phyloP scores from a whole-genome alignment of 106 monocot species.

The Vanilla planifolia region DNA sequence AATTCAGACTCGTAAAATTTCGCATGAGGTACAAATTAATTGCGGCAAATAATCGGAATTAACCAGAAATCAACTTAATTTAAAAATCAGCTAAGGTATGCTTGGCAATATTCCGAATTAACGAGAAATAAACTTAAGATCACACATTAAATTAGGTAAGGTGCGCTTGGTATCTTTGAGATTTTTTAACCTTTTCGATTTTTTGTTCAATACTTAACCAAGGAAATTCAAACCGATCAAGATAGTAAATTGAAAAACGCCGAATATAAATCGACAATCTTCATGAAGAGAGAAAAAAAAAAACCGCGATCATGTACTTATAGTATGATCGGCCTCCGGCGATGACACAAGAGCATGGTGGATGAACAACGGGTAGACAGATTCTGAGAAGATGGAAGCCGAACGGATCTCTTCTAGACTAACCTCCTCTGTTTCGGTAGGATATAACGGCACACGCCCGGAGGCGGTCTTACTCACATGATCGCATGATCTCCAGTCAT shows the following conservation, averaged over 20 bases:
- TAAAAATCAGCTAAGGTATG: no score
- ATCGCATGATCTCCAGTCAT: constrained; percentile 43
- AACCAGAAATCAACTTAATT: no score
- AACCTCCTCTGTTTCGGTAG: constrained; percentile 16
- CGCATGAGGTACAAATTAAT: no score
- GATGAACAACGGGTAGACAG: constrained; percentile 37
- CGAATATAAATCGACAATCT: not conserved
- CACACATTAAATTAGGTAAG: not conserved
- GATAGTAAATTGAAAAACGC: not conserved
- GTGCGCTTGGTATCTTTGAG: not conserved
- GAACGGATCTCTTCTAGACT: constrained; percentile 58
- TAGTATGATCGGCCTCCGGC: constrained; percentile 21
- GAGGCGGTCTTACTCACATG: constrained; percentile 39
- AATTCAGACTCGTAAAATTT: no score
- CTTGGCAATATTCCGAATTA: no score
- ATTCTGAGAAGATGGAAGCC: constrained; percentile 37
- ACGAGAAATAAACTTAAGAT: no score
- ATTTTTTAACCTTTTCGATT: not conserved
- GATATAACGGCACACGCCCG: constrained; percentile 11
- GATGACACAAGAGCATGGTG: constrained; percentile 38
- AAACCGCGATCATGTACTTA: constrained; percentile 13
- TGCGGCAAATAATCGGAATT: no score
- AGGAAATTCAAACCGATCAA: not conserved
- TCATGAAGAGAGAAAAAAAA: not conserved
- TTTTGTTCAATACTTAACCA: not conserved